Evolutionary conservation across 148 eudicot genomes (phyloP).

Genomic region (Fagopyrum homotropicum): DNA sequence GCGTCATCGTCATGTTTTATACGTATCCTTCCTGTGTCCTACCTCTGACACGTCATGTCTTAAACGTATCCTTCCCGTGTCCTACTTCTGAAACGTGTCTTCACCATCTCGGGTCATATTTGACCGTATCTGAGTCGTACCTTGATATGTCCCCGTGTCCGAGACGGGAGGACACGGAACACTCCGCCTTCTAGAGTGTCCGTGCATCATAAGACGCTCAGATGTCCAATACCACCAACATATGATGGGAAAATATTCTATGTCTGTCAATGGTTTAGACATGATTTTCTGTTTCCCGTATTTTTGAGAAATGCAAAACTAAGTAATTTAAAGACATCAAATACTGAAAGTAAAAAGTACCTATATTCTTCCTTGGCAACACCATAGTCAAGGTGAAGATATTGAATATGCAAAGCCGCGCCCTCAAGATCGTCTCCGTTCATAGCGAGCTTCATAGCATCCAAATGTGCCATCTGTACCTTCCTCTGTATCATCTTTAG

Average conservation of each 20-base stretch:
- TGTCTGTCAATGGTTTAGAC: neutral
- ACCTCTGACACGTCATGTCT: no score
- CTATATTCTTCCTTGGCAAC: conserved; percentile 62
- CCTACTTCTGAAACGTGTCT: no score
- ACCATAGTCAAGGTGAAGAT: conserved; percentile 62
- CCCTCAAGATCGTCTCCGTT: conserved; percentile 39
- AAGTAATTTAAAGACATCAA: neutral
- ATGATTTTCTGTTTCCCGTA: neutral
- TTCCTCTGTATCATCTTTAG: conserved; percentile 46
- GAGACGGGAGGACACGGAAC: no score
- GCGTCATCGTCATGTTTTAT: no score
- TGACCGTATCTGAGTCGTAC: no score
- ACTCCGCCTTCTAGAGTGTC: no score
- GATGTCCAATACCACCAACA: neutral
- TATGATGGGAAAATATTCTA: neutral
- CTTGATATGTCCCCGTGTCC: no score
- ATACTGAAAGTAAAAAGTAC: conserved; percentile 28
- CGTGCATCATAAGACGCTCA: neutral
- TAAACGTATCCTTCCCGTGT: no score
- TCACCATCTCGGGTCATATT: no score
- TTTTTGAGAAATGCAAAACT: neutral
- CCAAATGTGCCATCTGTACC: conserved; percentile 70
- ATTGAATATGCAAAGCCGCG: conserved; percentile 46
- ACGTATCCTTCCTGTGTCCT: no score
- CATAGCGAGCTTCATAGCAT: conserved; percentile 57